phyloP scores from a whole-genome alignment of 495 filamentous ascomycete species.

The Neurospora intermedia region DNA sequence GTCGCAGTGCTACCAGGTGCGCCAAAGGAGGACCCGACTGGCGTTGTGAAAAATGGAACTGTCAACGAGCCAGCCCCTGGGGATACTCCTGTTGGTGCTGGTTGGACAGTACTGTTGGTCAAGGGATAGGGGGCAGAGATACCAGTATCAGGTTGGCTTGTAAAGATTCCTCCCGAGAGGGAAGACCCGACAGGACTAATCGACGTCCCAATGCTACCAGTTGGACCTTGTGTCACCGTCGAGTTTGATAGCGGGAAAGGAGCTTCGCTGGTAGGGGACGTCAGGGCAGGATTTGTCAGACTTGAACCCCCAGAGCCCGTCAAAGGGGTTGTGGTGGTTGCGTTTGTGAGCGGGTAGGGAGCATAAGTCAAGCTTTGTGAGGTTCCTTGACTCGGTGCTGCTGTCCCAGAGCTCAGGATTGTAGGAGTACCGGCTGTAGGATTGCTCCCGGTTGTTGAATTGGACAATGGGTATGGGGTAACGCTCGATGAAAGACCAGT shows the following conservation, averaged over 20 bases:
- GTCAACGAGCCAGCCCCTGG: neutral
- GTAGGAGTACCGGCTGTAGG: neutral
- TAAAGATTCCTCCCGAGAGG: neutral
- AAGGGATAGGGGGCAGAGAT: conserved; percentile 5
- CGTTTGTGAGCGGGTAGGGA: conserved; percentile 6
- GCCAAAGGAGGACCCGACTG: neutral
- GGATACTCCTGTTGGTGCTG: neutral
- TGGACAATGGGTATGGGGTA: conserved; percentile 14
- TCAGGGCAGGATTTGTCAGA: neutral
- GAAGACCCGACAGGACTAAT: neutral
- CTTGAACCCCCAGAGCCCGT: conserved; percentile 3
- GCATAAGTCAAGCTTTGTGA: neutral
- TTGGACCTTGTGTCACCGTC: neutral
- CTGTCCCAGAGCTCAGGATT: neutral
- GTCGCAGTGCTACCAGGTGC: neutral
- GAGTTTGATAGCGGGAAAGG: conserved; percentile 19
- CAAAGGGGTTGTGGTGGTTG: conserved; percentile 2
- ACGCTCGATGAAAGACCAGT: neutral
- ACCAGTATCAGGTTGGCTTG: neutral
- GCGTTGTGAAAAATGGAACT: neutral
- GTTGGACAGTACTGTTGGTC: conserved; percentile 2
- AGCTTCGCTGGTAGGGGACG: conserved; percentile 1
- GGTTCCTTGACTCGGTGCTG: neutral
- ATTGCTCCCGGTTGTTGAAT: conserved; percentile 6
- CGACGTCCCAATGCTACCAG: neutral